Percentiles rank a stretch among this genome's conserved stretches.
These are phyloP conservation scores for Candida patagonica DNA, from an alignment of 805 yeast genomes.

Conservation along the genomic window DNA sequence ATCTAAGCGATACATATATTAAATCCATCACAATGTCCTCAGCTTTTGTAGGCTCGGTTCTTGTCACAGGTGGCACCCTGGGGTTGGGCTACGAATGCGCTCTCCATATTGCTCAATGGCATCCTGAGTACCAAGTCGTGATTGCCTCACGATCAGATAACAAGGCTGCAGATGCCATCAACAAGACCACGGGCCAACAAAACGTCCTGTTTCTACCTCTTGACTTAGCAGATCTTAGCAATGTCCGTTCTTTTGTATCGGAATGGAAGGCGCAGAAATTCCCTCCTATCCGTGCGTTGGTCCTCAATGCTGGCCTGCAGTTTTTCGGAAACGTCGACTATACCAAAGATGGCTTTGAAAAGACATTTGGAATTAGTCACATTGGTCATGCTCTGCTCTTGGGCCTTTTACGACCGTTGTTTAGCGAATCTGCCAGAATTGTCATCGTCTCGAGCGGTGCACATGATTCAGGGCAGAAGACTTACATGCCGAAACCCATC, in stretches of 20 bases:
- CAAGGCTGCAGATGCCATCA: not conserved
- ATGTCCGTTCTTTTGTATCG: not conserved
- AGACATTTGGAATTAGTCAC: conserved; percentile 72
- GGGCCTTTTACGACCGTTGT: conserved; percentile 22
- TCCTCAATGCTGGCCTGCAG: conserved; percentile 75
- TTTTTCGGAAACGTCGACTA: conserved; percentile 74
- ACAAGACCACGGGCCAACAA: too few species aligned
- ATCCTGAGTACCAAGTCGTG: not conserved
- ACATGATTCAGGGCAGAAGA: too few species aligned
- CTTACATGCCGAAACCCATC: too few species aligned
- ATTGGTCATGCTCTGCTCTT: conserved; percentile 67
- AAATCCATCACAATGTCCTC: too few species aligned
- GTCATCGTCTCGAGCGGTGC: too few species aligned
- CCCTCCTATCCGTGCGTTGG: conserved; percentile 46
- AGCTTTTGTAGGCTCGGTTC: too few species aligned
- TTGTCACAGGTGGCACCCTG: conserved; percentile 12
- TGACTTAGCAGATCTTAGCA: not conserved
- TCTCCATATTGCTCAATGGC: not conserved
- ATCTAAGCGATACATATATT: too few species aligned
- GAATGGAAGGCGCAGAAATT: not conserved
- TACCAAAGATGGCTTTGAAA: conserved; percentile 66
- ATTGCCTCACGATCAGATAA: not conserved
- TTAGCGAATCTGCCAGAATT: too few species aligned
- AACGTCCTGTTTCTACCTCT: not conserved
- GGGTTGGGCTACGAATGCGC: conserved; percentile 14